phyloP scores from a whole-genome alignment of 441 rosid genomes.

The Adansonia rubrostipa region DNA sequence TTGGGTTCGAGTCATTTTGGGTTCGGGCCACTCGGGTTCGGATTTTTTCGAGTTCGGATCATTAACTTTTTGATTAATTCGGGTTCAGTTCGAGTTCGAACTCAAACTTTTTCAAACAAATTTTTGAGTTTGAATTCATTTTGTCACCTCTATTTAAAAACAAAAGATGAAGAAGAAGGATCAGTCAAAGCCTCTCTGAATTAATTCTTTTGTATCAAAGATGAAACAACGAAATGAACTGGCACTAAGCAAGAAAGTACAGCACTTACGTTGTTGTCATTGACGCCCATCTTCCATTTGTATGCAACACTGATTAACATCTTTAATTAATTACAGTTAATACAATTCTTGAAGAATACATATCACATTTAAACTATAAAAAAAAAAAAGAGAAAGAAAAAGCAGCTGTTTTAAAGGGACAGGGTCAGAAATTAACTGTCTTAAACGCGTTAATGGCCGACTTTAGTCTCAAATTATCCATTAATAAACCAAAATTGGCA shows the following conservation, averaged over 20 bases:
- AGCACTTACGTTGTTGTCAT: constrained; percentile 47
- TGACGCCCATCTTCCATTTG: constrained; percentile 45
- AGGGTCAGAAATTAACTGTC: constrained; percentile 22
- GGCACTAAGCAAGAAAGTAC: constrained; percentile 30
- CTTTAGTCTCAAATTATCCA: constrained; percentile 25
- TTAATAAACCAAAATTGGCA: background rate
- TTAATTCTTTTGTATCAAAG: background rate
- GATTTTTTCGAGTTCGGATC: too few relatives aligned
- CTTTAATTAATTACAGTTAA: background rate
- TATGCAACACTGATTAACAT: constrained; percentile 23
- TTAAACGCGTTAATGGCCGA: constrained; percentile 40
- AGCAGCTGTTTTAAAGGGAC: constrained; percentile 19
- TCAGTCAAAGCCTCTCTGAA: constrained; percentile 10
- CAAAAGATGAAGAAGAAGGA: background rate
- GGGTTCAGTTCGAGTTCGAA: too few relatives aligned
- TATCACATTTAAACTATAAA: background rate
- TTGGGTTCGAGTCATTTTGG: too few relatives aligned
- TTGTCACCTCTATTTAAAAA: too few relatives aligned
- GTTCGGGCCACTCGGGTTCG: too few relatives aligned
- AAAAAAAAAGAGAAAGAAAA: background rate
- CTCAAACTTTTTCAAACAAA: too few relatives aligned
- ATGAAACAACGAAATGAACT: constrained; percentile 31
- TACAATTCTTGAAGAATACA: background rate
- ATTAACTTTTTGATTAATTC: too few relatives aligned
- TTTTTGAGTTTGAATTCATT: too few relatives aligned